Evolutionary conservation across 2,329 filamentous ascomycete species (phyloP).

Genomic region (Claviceps monticola): DNA sequence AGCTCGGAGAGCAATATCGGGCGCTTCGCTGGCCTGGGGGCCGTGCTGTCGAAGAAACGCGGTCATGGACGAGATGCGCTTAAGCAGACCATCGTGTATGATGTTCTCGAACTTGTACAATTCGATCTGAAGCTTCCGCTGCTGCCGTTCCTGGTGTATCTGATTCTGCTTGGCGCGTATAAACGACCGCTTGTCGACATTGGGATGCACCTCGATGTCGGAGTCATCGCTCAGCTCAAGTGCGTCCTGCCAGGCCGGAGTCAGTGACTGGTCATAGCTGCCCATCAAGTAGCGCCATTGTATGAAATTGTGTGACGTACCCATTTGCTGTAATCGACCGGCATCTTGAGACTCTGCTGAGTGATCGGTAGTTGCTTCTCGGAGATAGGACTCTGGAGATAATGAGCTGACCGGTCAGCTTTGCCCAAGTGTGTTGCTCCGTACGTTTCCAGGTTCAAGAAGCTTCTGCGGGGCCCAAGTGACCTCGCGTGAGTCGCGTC

Average conservation of each 20-base stretch:
- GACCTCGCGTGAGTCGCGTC: neutral
- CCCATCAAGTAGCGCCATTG: neutral
- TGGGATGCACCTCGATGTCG: constrained; percentile 95
- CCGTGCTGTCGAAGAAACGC: constrained; percentile 61
- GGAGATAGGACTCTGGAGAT: too few relatives aligned
- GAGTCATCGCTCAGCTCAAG: constrained; percentile 97
- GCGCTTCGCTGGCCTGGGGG: constrained; percentile 43
- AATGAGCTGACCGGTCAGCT: too few relatives aligned
- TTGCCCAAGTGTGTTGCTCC: too few relatives aligned
- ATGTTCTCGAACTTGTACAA: constrained; percentile 84
- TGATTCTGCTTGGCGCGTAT: constrained; percentile 96
- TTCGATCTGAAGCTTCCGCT: constrained; percentile 78
- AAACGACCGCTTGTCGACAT: constrained; percentile 96
- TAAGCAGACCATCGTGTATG: constrained; percentile 82
- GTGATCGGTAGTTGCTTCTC: too few relatives aligned
- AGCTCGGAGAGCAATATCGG: constrained; percentile 75
- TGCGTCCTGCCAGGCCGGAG: constrained; percentile 44
- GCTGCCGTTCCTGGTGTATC: constrained; percentile 81
- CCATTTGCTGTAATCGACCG: constrained; percentile 55
- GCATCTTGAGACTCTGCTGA: constrained; percentile 22
- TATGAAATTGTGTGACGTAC: constrained; percentile 23
- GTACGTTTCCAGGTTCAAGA: neutral
- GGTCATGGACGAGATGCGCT: constrained; percentile 70
- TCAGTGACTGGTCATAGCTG: neutral
- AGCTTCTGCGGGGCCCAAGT: neutral